A percentile compares a stretch with the other conserved stretches of the same genome.
These are phyloP conservation scores for Clonostachys chloroleuca DNA, from an alignment of 2,329 filamentous ascomycete genomes.

Conservation along the genomic window DNA sequence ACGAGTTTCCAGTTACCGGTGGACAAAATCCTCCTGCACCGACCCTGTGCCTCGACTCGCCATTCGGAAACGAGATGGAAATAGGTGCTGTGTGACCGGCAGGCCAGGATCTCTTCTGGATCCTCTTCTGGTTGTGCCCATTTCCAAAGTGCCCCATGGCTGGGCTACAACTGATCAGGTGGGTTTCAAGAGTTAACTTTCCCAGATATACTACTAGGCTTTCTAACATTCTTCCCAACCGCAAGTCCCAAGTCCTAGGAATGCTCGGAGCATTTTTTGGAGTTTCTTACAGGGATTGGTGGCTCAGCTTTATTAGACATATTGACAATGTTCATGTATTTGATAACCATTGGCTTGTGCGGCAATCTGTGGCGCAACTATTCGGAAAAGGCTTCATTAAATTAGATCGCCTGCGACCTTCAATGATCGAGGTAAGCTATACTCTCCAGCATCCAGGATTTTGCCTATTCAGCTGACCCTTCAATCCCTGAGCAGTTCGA, in stretches of 20 bases:
- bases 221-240: background rate
- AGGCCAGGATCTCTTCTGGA: conserved; percentile 1
- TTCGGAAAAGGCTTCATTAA: conserved; percentile 13
- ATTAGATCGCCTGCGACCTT: conserved; percentile 14
- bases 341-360: conserved; percentile 20
- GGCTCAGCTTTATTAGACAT: conserved; percentile 13
- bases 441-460: background rate
- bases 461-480: background rate
- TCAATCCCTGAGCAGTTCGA: background rate
- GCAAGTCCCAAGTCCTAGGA: background rate
- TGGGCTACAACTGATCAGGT: conserved; percentile 4
- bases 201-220: background rate
- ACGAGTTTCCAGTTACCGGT: background rate
- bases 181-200: background rate
- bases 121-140: conserved; percentile 1
- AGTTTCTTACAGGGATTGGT: conserved; percentile 19
- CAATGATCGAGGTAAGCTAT: conserved; percentile 18
- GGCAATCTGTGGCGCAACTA: conserved; percentile 12
- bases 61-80: conserved; percentile 4
- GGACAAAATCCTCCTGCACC: conserved; percentile 9
- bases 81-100: conserved; percentile 7
- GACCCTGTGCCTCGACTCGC: background rate
- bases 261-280: conserved; percentile 19
- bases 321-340: conserved; percentile 5
- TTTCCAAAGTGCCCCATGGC: conserved; percentile 2